phyloP scores from a whole-genome alignment of 176 grass and related monocot genomes.

The Aegilops speltoides region DNA sequence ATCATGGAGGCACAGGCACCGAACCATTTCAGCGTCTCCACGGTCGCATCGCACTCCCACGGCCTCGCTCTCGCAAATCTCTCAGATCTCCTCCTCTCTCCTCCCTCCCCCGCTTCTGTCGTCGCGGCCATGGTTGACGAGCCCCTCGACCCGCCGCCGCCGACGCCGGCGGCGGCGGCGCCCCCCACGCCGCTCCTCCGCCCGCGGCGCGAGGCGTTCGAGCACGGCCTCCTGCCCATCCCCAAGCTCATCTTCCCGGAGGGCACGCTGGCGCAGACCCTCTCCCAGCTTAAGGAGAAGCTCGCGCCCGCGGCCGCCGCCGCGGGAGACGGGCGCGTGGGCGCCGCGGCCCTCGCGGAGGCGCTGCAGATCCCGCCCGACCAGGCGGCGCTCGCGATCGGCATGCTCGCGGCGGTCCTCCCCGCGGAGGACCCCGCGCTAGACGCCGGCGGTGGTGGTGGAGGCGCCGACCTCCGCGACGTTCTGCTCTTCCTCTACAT shows the following conservation, averaged over 20 bases:
- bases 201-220: slow-evolving; percentile 83
- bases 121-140: slow-evolving; percentile 57
- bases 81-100: slow-evolving; percentile 19
- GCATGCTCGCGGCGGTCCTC: slow-evolving; percentile 74
- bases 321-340: slow-evolving; percentile 44
- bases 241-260: slow-evolving; percentile 87
- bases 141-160: slow-evolving; percentile 41
- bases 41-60: neutral
- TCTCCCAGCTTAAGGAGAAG: slow-evolving; percentile 65
- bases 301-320: slow-evolving; percentile 29
- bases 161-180: neutral
- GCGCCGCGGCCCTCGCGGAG: slow-evolving; percentile 54
- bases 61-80: neutral
- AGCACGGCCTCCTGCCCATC: slow-evolving; percentile 89
- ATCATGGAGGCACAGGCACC: neutral
- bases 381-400: slow-evolving; percentile 66
- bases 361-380: slow-evolving; percentile 84
- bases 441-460: slow-evolving; percentile 26
- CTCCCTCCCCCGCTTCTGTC: slow-evolving; percentile 24
- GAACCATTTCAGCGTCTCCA: slow-evolving; percentile 4
- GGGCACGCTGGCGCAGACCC: slow-evolving; percentile 58
- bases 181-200: slow-evolving; percentile 41
- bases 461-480: slow-evolving; percentile 56
- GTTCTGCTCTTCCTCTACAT: slow-evolving; percentile 89
- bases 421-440: slow-evolving; percentile 60